Evolutionary conservation across 306 rosid species (phyloP), one percentile per base, ranked within the genome.

Genomic region (Rosa persica): DNA sequence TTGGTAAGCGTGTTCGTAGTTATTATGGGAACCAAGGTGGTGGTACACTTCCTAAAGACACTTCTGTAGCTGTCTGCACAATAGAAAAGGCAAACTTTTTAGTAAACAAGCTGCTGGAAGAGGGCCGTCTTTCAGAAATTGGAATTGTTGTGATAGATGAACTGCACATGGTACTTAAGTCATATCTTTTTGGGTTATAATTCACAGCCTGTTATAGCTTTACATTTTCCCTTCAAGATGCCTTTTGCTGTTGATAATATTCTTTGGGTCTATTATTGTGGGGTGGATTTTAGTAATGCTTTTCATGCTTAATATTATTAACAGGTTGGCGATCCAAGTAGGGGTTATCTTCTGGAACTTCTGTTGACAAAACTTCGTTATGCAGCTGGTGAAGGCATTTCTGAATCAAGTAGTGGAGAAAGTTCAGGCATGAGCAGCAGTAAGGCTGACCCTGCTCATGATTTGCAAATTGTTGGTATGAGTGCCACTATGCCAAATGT

Each of bases 401-500:
- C 90, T 67, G 93, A 85, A 81, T 88, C 92, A 47, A 89, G 95
- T 76, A 89, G 89, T 86, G 95, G 97, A 70, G 97, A 92, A 86
- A 91, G 98, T 87, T 89, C 96, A 11, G 97, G 95, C 67, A 86
- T 87, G 64, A 95, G 98, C 87, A 92, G 97, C 72, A 89, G 91
- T 69, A 95, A 85, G 88, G 86, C 84, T 73, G 98, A 95, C 81
- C 92, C 92, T 86, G 90, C 97, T 80, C 90, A 86, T 76, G 97
- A 96, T 77, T 84, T 95, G 84, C 98, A 95, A 84, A 90, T 95
- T 83, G 98, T 95, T 71, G 98, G 98, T 72, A 92, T 95, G 98
- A 95, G 98, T 84, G 98, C 98, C 52, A 95, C 98, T 78, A 95
- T 95, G 98, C 98, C 98, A 70, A 95, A 95, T 74, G 98, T 95